phyloP scores from a whole-genome alignment of 2,329 filamentous ascomycete genomes.

The Calonectria hongkongensis region DNA sequence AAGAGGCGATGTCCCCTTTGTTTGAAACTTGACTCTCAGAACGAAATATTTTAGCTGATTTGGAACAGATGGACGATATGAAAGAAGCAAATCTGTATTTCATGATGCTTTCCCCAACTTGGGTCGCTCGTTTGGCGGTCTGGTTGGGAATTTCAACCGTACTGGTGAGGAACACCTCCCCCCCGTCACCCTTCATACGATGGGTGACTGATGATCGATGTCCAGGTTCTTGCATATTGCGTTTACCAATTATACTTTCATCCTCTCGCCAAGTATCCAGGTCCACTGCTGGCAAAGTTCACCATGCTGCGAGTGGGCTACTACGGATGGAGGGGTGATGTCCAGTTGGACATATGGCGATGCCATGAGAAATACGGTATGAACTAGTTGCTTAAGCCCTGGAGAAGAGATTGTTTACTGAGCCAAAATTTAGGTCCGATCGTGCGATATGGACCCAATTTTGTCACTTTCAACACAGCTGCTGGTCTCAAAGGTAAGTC shows the following conservation, averaged over 20 bases:
- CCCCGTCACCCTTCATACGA: too few species aligned
- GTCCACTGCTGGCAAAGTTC: not conserved
- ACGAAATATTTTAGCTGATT: too few species aligned
- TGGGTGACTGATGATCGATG: too few species aligned
- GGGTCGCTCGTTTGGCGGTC: not conserved
- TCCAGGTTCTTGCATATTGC: not conserved
- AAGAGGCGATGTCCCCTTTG: too few species aligned
- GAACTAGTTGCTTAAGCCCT: too few species aligned
- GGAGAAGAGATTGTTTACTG: not conserved
- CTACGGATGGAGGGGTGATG: not conserved
- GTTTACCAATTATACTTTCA: not conserved
- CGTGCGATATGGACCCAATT: not conserved
- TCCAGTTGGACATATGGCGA: not conserved
- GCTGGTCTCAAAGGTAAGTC: not conserved
- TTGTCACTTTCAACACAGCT: not conserved
- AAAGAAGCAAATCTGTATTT: not conserved
- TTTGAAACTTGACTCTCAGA: too few species aligned
- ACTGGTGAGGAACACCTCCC: not conserved
- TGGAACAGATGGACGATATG: not conserved
- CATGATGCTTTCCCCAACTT: not conserved
- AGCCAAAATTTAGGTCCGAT: not conserved
- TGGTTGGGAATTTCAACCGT: not conserved
- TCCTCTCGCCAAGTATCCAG: not conserved
- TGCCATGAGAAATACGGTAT: conserved; percentile 14
- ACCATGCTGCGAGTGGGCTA: not conserved